phyloP scores from a whole-genome alignment of 176 grass and related monocot genomes.

The Coix lacrymajobi region DNA sequence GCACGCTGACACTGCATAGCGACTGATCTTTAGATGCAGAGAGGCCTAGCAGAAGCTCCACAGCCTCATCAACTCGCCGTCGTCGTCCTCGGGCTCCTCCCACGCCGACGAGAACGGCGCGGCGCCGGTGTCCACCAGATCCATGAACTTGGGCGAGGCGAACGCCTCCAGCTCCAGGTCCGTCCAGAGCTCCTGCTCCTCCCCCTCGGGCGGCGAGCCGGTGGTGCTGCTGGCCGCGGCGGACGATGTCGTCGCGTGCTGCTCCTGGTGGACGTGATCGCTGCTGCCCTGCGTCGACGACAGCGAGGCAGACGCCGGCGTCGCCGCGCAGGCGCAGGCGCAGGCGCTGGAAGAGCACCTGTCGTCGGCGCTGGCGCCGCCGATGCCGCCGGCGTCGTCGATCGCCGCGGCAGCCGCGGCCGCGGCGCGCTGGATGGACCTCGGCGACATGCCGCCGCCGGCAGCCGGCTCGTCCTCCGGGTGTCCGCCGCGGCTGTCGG shows the following conservation, averaged over 20 bases:
- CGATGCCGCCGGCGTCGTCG: not conserved
- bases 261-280: constrained; percentile 5
- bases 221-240: constrained; percentile 14
- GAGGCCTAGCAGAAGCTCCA: constrained; percentile 53
- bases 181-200: constrained; percentile 41
- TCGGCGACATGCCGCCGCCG: constrained; percentile 49
- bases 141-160: constrained; percentile 39
- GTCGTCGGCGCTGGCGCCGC: not conserved
- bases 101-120: constrained; percentile 26
- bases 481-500: not conserved
- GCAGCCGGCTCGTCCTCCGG: not conserved
- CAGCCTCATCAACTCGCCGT: constrained; percentile 46
- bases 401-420: constrained; percentile 52
- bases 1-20: not conserved
- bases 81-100: constrained; percentile 57
- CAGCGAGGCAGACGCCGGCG: constrained; percentile 2
- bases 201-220: not conserved
- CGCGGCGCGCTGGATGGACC: constrained; percentile 72
- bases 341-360: constrained; percentile 31
- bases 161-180: constrained; percentile 41
- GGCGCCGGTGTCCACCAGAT: constrained; percentile 23
- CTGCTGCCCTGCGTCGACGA: constrained; percentile 9
- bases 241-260: constrained; percentile 27
- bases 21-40: not conserved
- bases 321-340: constrained; percentile 19